Conservation (phyloP, 331 rosid species). For the Saraca asoca region DNA sequence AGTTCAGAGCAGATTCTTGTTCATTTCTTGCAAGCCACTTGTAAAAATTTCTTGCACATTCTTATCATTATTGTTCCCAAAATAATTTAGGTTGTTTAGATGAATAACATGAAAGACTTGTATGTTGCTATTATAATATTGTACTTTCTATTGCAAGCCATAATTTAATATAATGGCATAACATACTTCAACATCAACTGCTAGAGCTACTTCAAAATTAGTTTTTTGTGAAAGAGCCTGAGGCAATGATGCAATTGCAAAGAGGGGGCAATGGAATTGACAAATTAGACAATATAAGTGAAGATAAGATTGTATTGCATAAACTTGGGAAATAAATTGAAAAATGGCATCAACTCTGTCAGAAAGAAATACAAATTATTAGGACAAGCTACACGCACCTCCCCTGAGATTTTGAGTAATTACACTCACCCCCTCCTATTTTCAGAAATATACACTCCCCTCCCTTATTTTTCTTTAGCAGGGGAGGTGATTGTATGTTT, state of each 20-base stretch:
- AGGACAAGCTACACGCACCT: too few species aligned
- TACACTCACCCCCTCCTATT: too few species aligned
- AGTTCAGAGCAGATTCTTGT: constrained; percentile 1
- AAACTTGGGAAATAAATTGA: constrained; percentile 29
- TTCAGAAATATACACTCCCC: too few species aligned
- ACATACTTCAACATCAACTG: neutral
- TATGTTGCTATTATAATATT: neutral
- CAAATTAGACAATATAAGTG: constrained; percentile 8
- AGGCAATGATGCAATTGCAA: too few species aligned
- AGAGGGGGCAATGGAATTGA: neutral
- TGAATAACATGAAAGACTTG: neutral
- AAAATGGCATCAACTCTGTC: constrained; percentile 14
- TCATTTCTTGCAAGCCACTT: constrained; percentile 2
- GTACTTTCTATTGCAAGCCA: neutral
- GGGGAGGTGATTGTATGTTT: too few species aligned
- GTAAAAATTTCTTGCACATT: constrained; percentile 2
- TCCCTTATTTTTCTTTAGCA: too few species aligned
- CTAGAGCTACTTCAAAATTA: neutral
- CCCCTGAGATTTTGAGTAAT: too few species aligned
- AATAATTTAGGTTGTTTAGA: too few species aligned
- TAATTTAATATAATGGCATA: neutral
- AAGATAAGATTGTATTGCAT: constrained; percentile 12
- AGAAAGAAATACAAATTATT: constrained; percentile 12
- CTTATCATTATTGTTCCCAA: neutral
- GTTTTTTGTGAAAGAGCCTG: neutral